Evolutionary conservation across 2,329 filamentous ascomycete genomes (phyloP).

Genomic region (Phyllosticta citribraziliensis): DNA sequence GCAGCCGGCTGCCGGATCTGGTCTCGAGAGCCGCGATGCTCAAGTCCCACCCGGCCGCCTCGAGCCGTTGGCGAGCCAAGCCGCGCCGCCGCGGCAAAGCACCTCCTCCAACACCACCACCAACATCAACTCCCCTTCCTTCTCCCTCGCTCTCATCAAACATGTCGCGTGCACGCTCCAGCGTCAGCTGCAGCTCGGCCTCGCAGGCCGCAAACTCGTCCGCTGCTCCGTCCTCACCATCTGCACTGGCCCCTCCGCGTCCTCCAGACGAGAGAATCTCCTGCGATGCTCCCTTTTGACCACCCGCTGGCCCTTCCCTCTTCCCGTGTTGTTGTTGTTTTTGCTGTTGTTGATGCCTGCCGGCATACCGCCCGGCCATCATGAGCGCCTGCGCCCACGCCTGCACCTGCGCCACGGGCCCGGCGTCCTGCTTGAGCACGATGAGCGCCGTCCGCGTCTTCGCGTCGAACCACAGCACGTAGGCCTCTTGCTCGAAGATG

Average conservation of each 20-base stretch:
- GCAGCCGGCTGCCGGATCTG: conserved; percentile 34
- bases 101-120: conserved; percentile 17
- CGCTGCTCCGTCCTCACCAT: not conserved
- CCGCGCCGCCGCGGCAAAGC: conserved; percentile 1
- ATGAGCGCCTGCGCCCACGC: conserved; percentile 54
- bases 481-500: conserved; percentile 43
- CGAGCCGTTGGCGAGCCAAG: not conserved
- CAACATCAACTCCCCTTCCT: not conserved
- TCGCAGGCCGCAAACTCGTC: not conserved
- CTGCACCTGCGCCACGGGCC: conserved; percentile 43
- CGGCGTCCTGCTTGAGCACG: conserved; percentile 51
- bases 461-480: conserved; percentile 51
- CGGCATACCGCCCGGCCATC: conserved; percentile 23
- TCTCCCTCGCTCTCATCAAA: conserved; percentile 29
- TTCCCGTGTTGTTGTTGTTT: not conserved
- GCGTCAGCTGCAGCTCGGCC: conserved; percentile 17
- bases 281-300: not conserved
- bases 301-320: not conserved
- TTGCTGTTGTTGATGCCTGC: not conserved
- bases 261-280: not conserved
- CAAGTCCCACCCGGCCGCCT: conserved; percentile 54
- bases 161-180: conserved; percentile 29
- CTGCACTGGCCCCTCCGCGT: not conserved
- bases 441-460: conserved; percentile 41
- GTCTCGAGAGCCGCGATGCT: conserved; percentile 58